Base-by-base conservation (phyloP, 2,329 filamentous ascomycete species). In the Pseudogymnoascus sp. region DNA sequence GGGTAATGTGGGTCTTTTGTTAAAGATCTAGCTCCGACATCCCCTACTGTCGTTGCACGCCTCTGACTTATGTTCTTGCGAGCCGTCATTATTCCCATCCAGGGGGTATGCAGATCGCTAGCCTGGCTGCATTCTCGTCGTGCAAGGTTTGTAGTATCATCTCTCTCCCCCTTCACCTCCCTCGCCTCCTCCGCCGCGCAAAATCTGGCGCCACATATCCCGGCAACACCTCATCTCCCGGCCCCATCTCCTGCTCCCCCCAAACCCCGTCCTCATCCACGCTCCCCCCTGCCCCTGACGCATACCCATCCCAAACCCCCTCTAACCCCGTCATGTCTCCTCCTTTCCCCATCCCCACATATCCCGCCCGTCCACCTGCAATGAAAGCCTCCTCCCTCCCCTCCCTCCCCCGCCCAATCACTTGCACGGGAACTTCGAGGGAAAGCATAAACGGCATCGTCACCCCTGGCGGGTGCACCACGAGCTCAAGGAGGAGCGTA, bases 401-500 rank as follows among this genome's bases (percentile, higher is more conserved):
- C 11, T 46, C 41, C 10, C 41, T 46, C 41, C 41, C 41, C 41
- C 26, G 10, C 11, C 41, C 11, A 46, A 46, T 26, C 19, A 46
- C 41, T 46, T 46, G 41, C 5, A 46, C 41, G 12, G 41, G 41
- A 11, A 46, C 41, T 24, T 16, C 7, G 41, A 46, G 41, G 41
- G 41, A 24, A 24, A 46, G 38, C 38, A 41, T 14, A 41, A 41
- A 41, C 38, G 38, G 41, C 41, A 46, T 46, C 7, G 41, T 26
- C 26, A 12, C 41, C 14, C 41, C 41, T 2, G 19, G 41, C 24
- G 41, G 41, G 19, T 46, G 41, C 41, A 46, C 41, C 41, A 46
- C 22, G 22, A 46, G 19, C 41, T 46, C 77, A 63, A 90, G 74
- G 61, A 85, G 82, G 14, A 91, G 79, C 4, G 77, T 73, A 72